phyloP scores from a whole-genome alignment of 2,329 filamentous ascomycete genomes.

The Hypomyces perniciosus region DNA sequence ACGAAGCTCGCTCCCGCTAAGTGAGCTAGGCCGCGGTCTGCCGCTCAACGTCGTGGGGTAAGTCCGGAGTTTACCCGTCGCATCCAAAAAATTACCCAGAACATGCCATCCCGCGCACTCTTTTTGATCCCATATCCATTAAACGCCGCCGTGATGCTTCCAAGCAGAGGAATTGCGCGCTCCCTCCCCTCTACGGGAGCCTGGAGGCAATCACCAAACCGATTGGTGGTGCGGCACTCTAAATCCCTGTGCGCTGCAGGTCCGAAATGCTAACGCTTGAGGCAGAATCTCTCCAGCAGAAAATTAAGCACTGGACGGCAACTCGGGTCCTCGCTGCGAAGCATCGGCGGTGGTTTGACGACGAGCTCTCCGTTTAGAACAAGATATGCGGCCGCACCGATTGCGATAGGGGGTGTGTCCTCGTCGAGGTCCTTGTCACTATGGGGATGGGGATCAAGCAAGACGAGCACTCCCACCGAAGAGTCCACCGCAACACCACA shows the following conservation, averaged over 20 bases:
- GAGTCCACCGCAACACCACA: slow-evolving; percentile 16
- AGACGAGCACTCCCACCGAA: slow-evolving; percentile 20
- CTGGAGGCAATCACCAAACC: slow-evolving; percentile 25
- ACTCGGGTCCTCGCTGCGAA: slow-evolving; percentile 29
- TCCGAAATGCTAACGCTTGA: slow-evolving; percentile 3
- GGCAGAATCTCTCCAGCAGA: slow-evolving; percentile 22
- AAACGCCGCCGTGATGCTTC: slow-evolving; percentile 34
- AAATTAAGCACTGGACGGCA: slow-evolving; percentile 29
- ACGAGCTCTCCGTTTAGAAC: slow-evolving; percentile 19
- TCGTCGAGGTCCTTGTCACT: slow-evolving; percentile 28
- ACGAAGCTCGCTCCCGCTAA: too few relatives aligned
- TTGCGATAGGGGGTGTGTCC: slow-evolving; percentile 26
- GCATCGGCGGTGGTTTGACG: slow-evolving; percentile 16
- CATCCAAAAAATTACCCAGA: slow-evolving; percentile 25
- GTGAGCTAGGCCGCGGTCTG: too few relatives aligned
- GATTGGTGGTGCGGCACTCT: slow-evolving; percentile 21
- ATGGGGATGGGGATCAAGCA: slow-evolving; percentile 32
- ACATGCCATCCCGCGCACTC: slow-evolving; percentile 17
- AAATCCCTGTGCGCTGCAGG: slow-evolving; percentile 7
- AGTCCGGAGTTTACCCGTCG: slow-evolving; percentile 32
- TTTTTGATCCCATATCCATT: slow-evolving; percentile 1
- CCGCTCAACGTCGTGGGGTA: slow-evolving; percentile 2
- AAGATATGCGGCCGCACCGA: slow-evolving; percentile 20
- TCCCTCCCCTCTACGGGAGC: slow-evolving; percentile 30
- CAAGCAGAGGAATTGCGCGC: slow-evolving; percentile 39